Base-by-base conservation (phyloP, 805 yeast genomes). In the Wickerhamomyces bisporus region DNA sequence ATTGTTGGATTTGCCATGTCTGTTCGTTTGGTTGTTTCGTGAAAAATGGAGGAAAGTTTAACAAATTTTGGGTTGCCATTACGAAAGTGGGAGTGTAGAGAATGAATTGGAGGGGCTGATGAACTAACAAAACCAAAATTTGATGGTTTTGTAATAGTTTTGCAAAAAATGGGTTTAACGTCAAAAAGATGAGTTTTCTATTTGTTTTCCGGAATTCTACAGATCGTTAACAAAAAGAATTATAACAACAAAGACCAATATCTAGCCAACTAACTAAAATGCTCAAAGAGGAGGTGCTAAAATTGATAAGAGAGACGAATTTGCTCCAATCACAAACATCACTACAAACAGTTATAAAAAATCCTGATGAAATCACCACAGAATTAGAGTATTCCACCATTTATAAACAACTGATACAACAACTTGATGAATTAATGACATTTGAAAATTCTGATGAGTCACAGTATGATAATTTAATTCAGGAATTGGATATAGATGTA, bases 11-110 rank as follows among this genome's bases (percentile, higher is more conserved):
- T 23, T 73, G 70, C 65, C 85, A 76, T 2, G 93, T 81, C 10
- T 84, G 77, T 26, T 79, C 73, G 50, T 91, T 89, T 17, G 93
- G 88, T 61, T 91, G 98, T 43, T 77, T 71, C 8, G 98, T 93
- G 64, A 79, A 91, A 48, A 91, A 77, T 0, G 98, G 98, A 6
- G 97, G 97, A 59, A 88, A 91, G 27, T 76, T 67, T 5, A 30
- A 14, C 14, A 29, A 14, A n/a, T 29, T 29, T 29, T 29, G 23
- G 6, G 16, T 23, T 17, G 31, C 4, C 31, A 29, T 29, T 16
- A n/a, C n/a, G n/a, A n/a, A n/a, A n/a, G n/a, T n/a, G n/a, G n/a
- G n/a, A n/a, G n/a, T n/a, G n/a, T n/a, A n/a, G n/a, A n/a, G n/a
- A n/a, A n/a, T n/a, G n/a, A n/a, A n/a, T n/a, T n/a, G n/a, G n/a